Percentiles rank a stretch among this genome's conserved stretches.
These are phyloP conservation scores for Entrophospora sp. DNA, from an alignment of 192 early-diverging fungal species.

Conservation along the genomic window DNA sequence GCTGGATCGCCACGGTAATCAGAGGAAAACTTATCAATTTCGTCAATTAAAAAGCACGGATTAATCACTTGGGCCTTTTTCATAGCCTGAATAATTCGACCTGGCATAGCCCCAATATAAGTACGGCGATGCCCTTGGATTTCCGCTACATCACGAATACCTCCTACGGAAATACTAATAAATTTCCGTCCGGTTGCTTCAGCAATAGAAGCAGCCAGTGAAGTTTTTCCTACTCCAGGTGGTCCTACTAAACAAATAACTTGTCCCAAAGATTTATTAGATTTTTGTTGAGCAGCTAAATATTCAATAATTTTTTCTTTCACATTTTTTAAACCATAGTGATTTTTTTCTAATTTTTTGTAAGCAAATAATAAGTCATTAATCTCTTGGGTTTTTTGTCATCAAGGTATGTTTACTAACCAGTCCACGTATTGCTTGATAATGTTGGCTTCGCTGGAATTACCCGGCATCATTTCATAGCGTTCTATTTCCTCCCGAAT, in stretches of 20 bases:
- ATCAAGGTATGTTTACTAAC: slow-evolving; percentile 1
- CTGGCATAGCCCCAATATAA: slow-evolving; percentile 2
- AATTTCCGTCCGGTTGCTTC: slow-evolving; percentile 9
- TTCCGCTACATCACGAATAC: neutral
- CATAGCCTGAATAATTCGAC: neutral
- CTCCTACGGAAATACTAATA: neutral
- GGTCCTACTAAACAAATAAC: neutral
- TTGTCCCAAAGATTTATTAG: neutral
- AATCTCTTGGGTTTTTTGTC: neutral
- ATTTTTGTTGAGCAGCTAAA: slow-evolving; percentile 11
- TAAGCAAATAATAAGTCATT: neutral
- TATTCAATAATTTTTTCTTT: slow-evolving; percentile 10
- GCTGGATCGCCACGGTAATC: neutral
- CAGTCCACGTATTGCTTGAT: slow-evolving; percentile 4
- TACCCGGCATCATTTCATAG: slow-evolving; percentile 6
- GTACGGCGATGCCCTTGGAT: neutral
- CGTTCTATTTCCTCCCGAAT: neutral
- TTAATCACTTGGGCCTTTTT: slow-evolving; percentile 3
- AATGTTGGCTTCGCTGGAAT: neutral
- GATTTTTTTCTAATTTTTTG: neutral
- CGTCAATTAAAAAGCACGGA: slow-evolving; percentile 11
- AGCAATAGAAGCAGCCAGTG: neutral
- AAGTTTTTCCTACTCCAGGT: slow-evolving; percentile 7
- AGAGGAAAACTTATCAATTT: neutral
- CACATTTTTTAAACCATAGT: neutral